phyloP scores from a whole-genome alignment of 2,329 filamentous ascomycete species.

The Neonectria hederae region DNA sequence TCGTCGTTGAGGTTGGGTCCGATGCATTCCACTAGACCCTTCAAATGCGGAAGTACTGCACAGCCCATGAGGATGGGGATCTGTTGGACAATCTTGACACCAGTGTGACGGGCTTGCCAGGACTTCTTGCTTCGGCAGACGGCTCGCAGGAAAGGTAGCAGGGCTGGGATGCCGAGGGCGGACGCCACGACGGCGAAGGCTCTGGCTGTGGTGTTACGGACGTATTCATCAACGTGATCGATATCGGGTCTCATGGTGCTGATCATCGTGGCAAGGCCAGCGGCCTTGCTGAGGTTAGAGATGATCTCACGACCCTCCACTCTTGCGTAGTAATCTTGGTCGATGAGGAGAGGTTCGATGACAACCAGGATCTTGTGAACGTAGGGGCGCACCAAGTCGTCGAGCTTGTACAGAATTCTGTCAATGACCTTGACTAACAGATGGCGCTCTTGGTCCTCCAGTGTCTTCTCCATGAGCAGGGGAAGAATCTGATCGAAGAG shows the following conservation, averaged over 20 bases:
- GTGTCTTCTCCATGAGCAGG: constrained; percentile 95
- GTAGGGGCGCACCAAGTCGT: constrained; percentile 94
- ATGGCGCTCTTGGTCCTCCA: constrained; percentile 98
- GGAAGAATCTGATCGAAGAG: constrained; percentile 98
- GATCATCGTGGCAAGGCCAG: constrained; percentile 98
- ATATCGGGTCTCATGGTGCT: constrained; percentile 99
- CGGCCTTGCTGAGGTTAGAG: constrained; percentile 95
- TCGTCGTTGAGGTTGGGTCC: constrained; percentile 96
- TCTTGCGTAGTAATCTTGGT: constrained; percentile 98
- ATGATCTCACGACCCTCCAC: constrained; percentile 99
- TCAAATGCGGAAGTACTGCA: constrained; percentile 92
- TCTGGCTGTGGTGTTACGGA: constrained; percentile 95
- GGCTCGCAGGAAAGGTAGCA: constrained; percentile 92
- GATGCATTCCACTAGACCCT: constrained; percentile 96
- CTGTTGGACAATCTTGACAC: constrained; percentile 99
- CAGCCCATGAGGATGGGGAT: constrained; percentile 99
- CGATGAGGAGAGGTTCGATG: constrained; percentile 98
- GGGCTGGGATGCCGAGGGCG: constrained; percentile 91
- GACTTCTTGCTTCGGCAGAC: constrained; percentile 99
- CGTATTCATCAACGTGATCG: constrained; percentile 97
- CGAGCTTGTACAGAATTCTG: constrained; percentile 96
- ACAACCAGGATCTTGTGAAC: constrained; percentile 99
- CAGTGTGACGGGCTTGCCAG: constrained; percentile 97
- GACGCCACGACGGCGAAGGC: constrained; percentile 98
- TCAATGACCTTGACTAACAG: constrained; percentile 99